Evolutionary conservation across 805 yeast genomes (phyloP).

Genomic region (Kodamaea leandrae): DNA sequence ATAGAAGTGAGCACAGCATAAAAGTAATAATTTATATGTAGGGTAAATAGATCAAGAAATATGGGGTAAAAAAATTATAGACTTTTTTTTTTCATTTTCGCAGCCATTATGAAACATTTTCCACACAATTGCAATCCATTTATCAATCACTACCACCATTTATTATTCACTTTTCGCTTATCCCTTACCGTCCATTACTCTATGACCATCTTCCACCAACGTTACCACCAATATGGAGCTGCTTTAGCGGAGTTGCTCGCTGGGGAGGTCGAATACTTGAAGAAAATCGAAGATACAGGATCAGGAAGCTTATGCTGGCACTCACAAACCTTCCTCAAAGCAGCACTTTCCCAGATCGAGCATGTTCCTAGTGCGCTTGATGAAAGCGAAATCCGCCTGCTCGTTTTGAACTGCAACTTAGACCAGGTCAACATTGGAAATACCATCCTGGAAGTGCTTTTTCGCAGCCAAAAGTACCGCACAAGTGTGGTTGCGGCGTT

Average conservation of each 20-base stretch:
- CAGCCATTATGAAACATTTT: too few relatives aligned
- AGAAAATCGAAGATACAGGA: not conserved
- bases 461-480: constrained; percentile 3
- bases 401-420: not conserved
- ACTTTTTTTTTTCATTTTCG: too few relatives aligned
- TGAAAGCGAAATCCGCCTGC: not conserved
- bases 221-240: not conserved
- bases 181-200: too few relatives aligned
- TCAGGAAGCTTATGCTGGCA: not conserved
- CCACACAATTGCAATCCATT: too few relatives aligned
- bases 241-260: not conserved
- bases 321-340: not conserved
- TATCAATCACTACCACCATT: too few relatives aligned
- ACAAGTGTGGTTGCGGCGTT: not conserved
- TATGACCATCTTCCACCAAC: too few relatives aligned
- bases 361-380: not conserved
- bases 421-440: not conserved
- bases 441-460: not conserved
- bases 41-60: too few relatives aligned
- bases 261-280: not conserved
- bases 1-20: too few relatives aligned
- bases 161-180: too few relatives aligned
- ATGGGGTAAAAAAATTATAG: too few relatives aligned
- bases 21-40: too few relatives aligned
- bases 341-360: not conserved